phyloP scores from a whole-genome alignment of 2,329 filamentous ascomycete species.

The Fusarium palustre region DNA sequence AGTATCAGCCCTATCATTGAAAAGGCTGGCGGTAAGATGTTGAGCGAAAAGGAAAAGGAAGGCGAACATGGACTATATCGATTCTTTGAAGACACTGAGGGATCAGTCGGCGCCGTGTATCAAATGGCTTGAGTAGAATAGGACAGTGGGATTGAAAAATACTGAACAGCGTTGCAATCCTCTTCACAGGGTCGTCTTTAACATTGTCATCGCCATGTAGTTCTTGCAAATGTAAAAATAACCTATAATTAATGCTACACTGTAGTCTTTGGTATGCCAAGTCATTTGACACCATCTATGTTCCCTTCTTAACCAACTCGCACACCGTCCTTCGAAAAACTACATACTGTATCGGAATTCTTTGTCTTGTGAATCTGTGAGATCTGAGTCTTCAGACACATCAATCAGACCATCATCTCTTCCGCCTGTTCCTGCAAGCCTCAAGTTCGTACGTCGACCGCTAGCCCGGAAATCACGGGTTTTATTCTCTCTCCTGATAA shows the following conservation, averaged over 20 bases:
- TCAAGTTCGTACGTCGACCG: constrained; percentile 6
- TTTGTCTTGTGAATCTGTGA: constrained; percentile 44
- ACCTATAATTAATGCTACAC: neutral
- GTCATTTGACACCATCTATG: neutral
- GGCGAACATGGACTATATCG: constrained; percentile 46
- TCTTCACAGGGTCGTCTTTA: neutral
- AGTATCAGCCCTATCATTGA: constrained; percentile 42
- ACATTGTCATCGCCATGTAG: neutral
- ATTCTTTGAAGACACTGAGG: constrained; percentile 51
- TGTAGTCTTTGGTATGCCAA: neutral
- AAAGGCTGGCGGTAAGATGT: constrained; percentile 47
- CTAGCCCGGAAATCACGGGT: constrained; percentile 23
- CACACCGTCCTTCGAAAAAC: neutral
- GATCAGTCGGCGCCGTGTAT: constrained; percentile 49
- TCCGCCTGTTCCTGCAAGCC: constrained; percentile 4
- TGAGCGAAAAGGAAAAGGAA: constrained; percentile 46
- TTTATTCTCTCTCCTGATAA: constrained; percentile 20
- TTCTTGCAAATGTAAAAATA: neutral
- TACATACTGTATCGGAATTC: constrained; percentile 43
- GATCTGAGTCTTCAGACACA: constrained; percentile 31
- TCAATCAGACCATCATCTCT: constrained; percentile 16
- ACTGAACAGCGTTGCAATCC: neutral
- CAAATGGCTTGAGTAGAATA: constrained; percentile 38
- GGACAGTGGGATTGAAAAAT: neutral
- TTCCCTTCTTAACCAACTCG: neutral